Base-by-base conservation (phyloP, 2,329 filamentous ascomycete genomes). In the Stenocarpella maydis region DNA sequence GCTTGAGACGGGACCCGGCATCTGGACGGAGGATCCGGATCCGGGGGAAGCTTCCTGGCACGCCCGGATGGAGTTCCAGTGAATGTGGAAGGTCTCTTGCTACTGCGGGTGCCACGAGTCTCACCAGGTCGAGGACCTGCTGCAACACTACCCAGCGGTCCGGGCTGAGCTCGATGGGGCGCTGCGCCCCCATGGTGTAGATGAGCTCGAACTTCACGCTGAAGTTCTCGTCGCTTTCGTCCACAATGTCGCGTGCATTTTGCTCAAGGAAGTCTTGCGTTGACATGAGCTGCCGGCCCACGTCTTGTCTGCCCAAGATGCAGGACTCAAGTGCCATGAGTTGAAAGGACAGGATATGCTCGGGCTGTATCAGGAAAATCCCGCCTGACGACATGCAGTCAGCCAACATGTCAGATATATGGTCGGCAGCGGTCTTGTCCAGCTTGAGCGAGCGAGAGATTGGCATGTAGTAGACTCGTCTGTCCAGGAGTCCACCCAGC, bases 341-440 rank as follows among this genome's bases (percentile, higher is more conserved):
- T 71, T 90, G 83, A 54, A 92, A 87, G 0, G 90, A 92, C 0
- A 92, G 75, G 0, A 91, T 75, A 69, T 91, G 86, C 72, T 92
- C 89, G 0, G 90, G 90, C 45, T 91, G 88, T 0, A 88, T 79
- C 0, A 92, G 77, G 0, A 92, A 73, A 0, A 92, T 77, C 0
- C 88, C 89, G 0, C 87, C 82, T 0, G 76, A 75, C 0, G 69
- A 21, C 73, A 82, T 82, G 55, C 88, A 91, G 10, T 84, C 77
- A 0, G 76, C 8, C 14, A 83, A 83, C 0, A 87, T 78, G 0
- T 72, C 4, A 0, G 73, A 68, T 3, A 91, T 82, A 0, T 65
- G 41, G 0, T 67, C 9, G 0, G 82, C 82, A 17, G 83, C 74
- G 0, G 43, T 0, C 0, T 43, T 0, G 0, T 71, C 73, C 0